Base-by-base conservation (phyloP, 164 flowering plant genomes). In the Litsea cubeba region DNA sequence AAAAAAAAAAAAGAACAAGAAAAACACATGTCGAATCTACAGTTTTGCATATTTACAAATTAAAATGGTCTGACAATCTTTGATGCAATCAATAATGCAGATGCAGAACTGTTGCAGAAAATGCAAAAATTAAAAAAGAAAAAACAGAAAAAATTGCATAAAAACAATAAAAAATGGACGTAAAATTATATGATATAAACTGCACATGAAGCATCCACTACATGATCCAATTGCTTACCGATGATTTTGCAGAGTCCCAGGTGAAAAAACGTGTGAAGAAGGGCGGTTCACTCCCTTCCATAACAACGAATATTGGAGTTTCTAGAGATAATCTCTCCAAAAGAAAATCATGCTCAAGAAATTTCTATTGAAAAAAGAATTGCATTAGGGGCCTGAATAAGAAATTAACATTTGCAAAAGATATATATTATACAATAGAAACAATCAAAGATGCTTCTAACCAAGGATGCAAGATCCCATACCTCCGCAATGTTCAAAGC, bases 201-300 rank as follows among this genome's bases (percentile, higher is more conserved):
- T 3, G 3, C 17, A 54, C 17, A 54, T 54, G 60, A 15, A 54
- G n/a, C 17, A 54, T 54, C 6, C 60, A 54, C n/a, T 54, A 54
- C n/a, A 54, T 54, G n/a, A 66, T 66, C 46, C 28, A 18, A 18
- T 30, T 62, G 32, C 96, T 91, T 85, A 93, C 99, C 3, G 84
- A 72, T 74, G 93, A 88, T 82, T 95, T 95, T 71, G 94, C 86
- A 50, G 94, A 92, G 84, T 95, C 97, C 98, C 99, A 95, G 22
- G 88, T 75, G 81, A 95, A 95, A 84, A 93, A 95, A 71, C 95
- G 95, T 62, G 97, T 92, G 79, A 95, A 93, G 80, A 93, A 92
- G 22, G 90, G 82, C 24, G 99, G 97, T 70, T 95, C 98, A 78
- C 79, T 91, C 65, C 99, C 97, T 85, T 96, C 99, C 79, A 74